A percentile compares a stretch with the other conserved stretches of the same genome.
Evolutionary conservation across 176 grass and related monocot genomes (phyloP).

Genomic region (Oryza australiensis): DNA sequence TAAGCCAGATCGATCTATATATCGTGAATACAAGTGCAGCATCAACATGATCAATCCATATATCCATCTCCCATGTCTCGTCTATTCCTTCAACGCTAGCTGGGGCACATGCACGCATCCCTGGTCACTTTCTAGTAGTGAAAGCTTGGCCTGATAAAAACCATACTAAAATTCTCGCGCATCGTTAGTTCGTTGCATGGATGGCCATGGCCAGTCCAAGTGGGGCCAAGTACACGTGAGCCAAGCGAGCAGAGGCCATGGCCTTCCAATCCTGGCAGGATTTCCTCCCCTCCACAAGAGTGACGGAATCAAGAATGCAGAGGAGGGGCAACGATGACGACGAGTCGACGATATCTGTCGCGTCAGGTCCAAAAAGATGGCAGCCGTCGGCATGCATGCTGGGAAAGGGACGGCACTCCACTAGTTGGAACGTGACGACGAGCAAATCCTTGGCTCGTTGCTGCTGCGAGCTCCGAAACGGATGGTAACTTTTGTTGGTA

Average conservation of each 20-base stretch:
- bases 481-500: background rate
- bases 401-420: slow-evolving; percentile 12
- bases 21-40: background rate
- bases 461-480: background rate
- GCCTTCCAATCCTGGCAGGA: background rate
- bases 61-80: background rate
- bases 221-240: background rate
- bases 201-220: background rate
- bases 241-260: background rate
- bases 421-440: background rate
- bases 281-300: background rate
- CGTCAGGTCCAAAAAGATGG: slow-evolving; percentile 11
- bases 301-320: background rate
- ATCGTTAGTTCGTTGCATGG: background rate
- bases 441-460: background rate
- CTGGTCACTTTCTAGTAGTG: background rate
- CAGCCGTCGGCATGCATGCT: background rate
- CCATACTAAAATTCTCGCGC: background rate
- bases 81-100: background rate
- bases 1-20: background rate
- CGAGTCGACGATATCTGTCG: background rate
- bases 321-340: background rate
- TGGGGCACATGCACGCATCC: background rate
- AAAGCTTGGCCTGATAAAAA: background rate
- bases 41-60: background rate